phyloP scores from a whole-genome alignment of 352 stramenopile species.

The Pythium grandisporangium region DNA sequence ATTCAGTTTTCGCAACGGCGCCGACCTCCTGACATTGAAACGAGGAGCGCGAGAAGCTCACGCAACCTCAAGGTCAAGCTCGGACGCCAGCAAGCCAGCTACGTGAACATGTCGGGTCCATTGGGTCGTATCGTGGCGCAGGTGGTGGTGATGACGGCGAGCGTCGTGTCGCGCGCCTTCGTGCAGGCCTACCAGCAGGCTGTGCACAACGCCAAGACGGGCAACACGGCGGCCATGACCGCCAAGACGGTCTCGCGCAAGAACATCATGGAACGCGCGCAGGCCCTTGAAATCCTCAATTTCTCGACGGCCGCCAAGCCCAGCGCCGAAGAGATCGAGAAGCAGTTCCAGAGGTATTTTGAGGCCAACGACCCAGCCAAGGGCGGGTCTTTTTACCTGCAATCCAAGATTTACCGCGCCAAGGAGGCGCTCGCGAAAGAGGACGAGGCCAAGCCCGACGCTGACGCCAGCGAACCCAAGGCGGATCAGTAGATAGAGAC shows the following conservation, averaged over 20 bases:
- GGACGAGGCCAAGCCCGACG: slow-evolving; percentile 18
- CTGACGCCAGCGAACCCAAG: slow-evolving; percentile 2
- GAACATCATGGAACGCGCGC: slow-evolving; percentile 64
- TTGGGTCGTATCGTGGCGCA: slow-evolving; percentile 76
- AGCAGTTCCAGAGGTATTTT: slow-evolving; percentile 85
- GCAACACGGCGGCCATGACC: slow-evolving; percentile 59
- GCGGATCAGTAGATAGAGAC: not conserved
- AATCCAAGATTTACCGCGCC: slow-evolving; percentile 89
- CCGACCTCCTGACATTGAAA: no score
- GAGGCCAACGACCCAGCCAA: slow-evolving; percentile 86
- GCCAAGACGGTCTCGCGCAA: slow-evolving; percentile 60
- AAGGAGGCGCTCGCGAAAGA: slow-evolving; percentile 77
- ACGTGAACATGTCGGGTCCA: slow-evolving; percentile 59
- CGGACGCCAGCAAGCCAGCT: slow-evolving; percentile 2
- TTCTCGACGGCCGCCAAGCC: slow-evolving; percentile 42
- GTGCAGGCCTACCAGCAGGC: slow-evolving; percentile 85
- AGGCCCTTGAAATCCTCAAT: slow-evolving; percentile 82
- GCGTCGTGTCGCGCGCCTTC: slow-evolving; percentile 80
- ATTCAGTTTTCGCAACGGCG: no score
- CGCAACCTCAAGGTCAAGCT: slow-evolving; percentile 3
- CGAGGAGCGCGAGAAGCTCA: no score
- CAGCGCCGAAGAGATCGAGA: slow-evolving; percentile 52
- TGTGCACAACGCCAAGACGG: slow-evolving; percentile 76
- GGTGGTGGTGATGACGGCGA: slow-evolving; percentile 73
- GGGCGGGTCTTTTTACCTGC: slow-evolving; percentile 89